Conservation (phyloP, 2,329 filamentous ascomycete genomes). For the Aspergillus fumigatiaffinis region DNA sequence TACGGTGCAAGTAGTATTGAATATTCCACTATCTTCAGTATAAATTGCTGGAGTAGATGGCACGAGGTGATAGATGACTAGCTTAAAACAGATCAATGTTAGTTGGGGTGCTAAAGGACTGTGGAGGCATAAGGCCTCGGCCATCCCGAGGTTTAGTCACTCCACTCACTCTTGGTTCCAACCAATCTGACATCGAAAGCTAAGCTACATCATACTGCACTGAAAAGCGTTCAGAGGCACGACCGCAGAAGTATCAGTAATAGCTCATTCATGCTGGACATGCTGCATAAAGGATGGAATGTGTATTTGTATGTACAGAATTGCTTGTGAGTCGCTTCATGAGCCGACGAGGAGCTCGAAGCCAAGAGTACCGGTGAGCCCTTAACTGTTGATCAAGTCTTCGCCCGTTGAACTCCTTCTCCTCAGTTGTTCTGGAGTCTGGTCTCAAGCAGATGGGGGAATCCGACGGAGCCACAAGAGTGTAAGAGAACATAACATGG, state of each 20-base stretch:
- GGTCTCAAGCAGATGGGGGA: not conserved
- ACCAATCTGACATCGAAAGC: not conserved
- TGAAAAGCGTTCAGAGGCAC: not conserved
- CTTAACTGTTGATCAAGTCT: not conserved
- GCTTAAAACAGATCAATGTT: not conserved
- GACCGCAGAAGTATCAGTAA: not conserved
- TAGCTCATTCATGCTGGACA: not conserved
- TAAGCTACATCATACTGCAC: not conserved
- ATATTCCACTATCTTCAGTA: not conserved
- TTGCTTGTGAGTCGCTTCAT: not conserved
- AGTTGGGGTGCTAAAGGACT: not conserved
- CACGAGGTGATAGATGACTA: not conserved
- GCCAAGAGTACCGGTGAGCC: not conserved
- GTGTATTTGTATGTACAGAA: not conserved
- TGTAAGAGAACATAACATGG: slow-evolving; percentile 5
- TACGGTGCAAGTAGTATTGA: not conserved
- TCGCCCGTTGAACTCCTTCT: not conserved
- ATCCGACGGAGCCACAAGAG: not conserved
- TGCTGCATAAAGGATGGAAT: not conserved
- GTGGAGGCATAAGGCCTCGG: not conserved
- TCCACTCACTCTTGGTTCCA: not conserved
- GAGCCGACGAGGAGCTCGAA: not conserved
- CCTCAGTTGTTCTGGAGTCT: not conserved
- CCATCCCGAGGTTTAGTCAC: not conserved
- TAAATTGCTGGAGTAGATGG: not conserved